These are phyloP conservation scores for Pythium scleroteichum DNA, from an alignment of 352 stramenopile genomes.

Conservation along the genomic window DNA sequence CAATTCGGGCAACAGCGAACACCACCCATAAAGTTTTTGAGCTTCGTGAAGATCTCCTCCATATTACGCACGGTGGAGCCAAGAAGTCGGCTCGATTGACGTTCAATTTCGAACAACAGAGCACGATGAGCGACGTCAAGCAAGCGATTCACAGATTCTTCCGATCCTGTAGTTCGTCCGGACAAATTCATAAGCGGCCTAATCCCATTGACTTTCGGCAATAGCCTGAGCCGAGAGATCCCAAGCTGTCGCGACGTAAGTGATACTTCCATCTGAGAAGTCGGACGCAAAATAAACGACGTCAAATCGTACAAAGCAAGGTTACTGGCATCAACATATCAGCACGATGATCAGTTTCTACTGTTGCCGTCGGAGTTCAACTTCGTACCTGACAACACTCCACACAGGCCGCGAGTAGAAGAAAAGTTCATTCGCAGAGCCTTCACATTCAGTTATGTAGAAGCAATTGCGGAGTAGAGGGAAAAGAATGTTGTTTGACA, in stretches of 20 bases:
- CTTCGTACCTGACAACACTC: constrained; percentile 59
- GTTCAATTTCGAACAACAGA: constrained; percentile 61
- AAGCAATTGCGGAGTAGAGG: constrained; percentile 64
- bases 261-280: constrained; percentile 11
- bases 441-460: constrained; percentile 77
- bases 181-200: constrained; percentile 84
- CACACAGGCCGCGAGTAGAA: constrained; percentile 74
- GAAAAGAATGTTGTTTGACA: constrained; percentile 48
- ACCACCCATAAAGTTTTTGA: constrained; percentile 44
- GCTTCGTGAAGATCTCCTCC: constrained; percentile 60
- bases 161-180: not conserved
- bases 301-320: constrained; percentile 55
- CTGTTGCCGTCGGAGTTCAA: too few relatives aligned
- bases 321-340: constrained; percentile 21
- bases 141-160: constrained; percentile 57
- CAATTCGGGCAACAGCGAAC: constrained; percentile 5
- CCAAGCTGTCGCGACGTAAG: constrained; percentile 32
- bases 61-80: constrained; percentile 63
- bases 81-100: constrained; percentile 48
- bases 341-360: not conserved
- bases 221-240: constrained; percentile 55
- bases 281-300: constrained; percentile 37
- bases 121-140: constrained; percentile 63
- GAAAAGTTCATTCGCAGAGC: constrained; percentile 60
- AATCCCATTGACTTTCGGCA: constrained; percentile 68